phyloP scores from a whole-genome alignment of 495 filamentous ascomycete genomes.

The Daldinia concentrica region DNA sequence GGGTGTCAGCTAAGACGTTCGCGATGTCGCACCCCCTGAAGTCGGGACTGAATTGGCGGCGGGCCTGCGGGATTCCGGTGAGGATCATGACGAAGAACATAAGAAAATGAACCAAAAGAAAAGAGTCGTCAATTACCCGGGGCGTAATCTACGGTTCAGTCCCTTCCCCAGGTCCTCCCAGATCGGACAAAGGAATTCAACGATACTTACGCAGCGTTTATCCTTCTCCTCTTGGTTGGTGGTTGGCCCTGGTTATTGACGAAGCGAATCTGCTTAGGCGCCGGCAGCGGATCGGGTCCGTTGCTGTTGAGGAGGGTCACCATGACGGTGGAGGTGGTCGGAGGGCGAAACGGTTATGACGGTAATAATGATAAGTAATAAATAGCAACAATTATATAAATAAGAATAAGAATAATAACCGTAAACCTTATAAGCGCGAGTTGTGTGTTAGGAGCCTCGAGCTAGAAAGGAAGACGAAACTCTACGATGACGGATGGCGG shows the following conservation, averaged over 20 bases:
- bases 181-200: constrained; percentile 37
- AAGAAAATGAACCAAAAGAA: constrained; percentile 29
- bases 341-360: not conserved
- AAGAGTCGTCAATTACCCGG: constrained; percentile 38
- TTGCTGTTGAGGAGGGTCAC: constrained; percentile 52
- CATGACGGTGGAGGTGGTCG: constrained; percentile 41
- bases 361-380: constrained; percentile 6
- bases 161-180: constrained; percentile 30
- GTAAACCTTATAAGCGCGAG: constrained; percentile 1
- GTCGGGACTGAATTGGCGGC: constrained; percentile 45
- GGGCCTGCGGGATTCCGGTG: constrained; percentile 36
- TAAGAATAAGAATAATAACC: not conserved
- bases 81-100: constrained; percentile 28
- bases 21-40: constrained; percentile 33
- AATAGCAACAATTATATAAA: not conserved
- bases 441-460: constrained; percentile 3
- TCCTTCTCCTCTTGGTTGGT: constrained; percentile 79
- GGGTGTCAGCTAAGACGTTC: constrained; percentile 26
- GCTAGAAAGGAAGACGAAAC: constrained; percentile 13
- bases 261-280: constrained; percentile 73
- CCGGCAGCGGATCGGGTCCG: constrained; percentile 50
- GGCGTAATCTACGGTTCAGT: constrained; percentile 23
- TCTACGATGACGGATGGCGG: constrained; percentile 17
- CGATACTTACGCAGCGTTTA: constrained; percentile 77
- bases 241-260: constrained; percentile 84